Percentiles rank a stretch among this genome's conserved stretches.
Conservation (phyloP, 768 basidiomycete genomes). For the Russula compacta region DNA sequence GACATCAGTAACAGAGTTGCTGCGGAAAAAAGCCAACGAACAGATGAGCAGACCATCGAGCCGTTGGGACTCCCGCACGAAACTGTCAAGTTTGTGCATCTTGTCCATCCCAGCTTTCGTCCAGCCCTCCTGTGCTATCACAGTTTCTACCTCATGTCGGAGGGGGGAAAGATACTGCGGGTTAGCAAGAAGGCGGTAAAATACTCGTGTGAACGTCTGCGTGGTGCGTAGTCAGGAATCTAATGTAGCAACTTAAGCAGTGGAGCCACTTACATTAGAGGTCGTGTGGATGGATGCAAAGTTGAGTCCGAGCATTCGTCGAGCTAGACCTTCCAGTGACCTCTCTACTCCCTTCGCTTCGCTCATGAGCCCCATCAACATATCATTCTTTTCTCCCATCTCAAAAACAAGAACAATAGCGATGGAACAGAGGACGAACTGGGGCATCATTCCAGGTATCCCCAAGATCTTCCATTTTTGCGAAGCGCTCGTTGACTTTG, state of each 20-base stretch:
- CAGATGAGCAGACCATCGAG: conserved; percentile 11
- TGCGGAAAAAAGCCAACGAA: not conserved
- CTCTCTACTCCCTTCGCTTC: conserved; percentile 26
- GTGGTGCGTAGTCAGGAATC: not conserved
- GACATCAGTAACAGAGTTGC: not conserved
- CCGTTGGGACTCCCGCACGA: conserved; percentile 27
- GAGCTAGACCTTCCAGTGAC: conserved; percentile 24
- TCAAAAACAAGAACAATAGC: not conserved
- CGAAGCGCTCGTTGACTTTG: not conserved
- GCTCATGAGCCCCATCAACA: conserved; percentile 35
- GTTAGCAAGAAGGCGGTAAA: conserved; percentile 21
- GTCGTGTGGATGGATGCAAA: conserved; percentile 32
- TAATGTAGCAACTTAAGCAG: not conserved
- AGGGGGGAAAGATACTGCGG: conserved; percentile 22
- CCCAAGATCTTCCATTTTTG: not conserved
- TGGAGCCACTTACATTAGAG: conserved; percentile 22
- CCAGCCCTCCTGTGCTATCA: conserved; percentile 10
- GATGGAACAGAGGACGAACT: not conserved
- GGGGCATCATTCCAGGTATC: not conserved
- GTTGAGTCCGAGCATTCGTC: conserved; percentile 31
- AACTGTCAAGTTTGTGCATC: conserved; percentile 30
- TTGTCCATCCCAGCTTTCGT: conserved; percentile 4
- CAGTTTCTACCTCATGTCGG: conserved; percentile 21
- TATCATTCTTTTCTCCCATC: conserved; percentile 27
- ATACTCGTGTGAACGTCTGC: conserved; percentile 5